Conservation (phyloP, 2,329 filamentous ascomycete genomes). For the Alternaria panax region DNA sequence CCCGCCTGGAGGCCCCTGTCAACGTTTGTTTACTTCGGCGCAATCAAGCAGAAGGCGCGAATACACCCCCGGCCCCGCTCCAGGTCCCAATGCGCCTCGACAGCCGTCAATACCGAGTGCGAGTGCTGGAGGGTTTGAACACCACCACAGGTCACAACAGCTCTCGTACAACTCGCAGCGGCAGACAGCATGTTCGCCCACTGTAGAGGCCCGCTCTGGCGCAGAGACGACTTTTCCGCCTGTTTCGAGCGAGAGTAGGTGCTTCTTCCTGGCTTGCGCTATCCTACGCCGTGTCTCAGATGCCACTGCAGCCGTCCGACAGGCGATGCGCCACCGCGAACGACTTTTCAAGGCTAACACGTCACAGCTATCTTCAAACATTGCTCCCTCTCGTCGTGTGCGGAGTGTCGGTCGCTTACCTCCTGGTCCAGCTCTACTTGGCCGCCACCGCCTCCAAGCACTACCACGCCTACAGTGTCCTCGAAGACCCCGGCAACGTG, state of each 20-base stretch:
- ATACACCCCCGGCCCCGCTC: slow-evolving; percentile 5
- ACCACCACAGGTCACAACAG: slow-evolving; percentile 18
- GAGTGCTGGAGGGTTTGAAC: slow-evolving; percentile 24
- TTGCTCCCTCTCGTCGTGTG: slow-evolving; percentile 78
- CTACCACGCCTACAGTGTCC: slow-evolving; percentile 64
- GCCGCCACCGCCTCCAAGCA: slow-evolving; percentile 60
- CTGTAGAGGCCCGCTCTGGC: slow-evolving; percentile 67
- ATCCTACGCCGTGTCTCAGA: slow-evolving; percentile 2
- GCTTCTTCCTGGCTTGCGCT: neutral
- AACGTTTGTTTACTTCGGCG: slow-evolving; percentile 8
- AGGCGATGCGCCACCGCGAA: slow-evolving; percentile 5
- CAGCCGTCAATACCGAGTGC: slow-evolving; percentile 23
- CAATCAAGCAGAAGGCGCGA: neutral
- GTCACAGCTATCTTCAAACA: slow-evolving; percentile 75
- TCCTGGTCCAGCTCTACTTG: slow-evolving; percentile 66
- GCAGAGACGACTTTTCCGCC: slow-evolving; percentile 66
- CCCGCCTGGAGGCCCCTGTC: neutral
- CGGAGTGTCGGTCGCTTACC: slow-evolving; percentile 71
- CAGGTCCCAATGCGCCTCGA: slow-evolving; percentile 23
- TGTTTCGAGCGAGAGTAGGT: slow-evolving; percentile 73
- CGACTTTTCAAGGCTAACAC: slow-evolving; percentile 1
- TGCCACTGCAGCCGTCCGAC: neutral
- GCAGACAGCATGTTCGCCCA: slow-evolving; percentile 59
- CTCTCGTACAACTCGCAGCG: slow-evolving; percentile 13
- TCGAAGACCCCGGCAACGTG: slow-evolving; percentile 56